Evolutionary conservation across 78 protist genomes (phyloP), one percentile per base, ranked within the genome.

Genomic region (Emiliania huxleyi): DNA sequence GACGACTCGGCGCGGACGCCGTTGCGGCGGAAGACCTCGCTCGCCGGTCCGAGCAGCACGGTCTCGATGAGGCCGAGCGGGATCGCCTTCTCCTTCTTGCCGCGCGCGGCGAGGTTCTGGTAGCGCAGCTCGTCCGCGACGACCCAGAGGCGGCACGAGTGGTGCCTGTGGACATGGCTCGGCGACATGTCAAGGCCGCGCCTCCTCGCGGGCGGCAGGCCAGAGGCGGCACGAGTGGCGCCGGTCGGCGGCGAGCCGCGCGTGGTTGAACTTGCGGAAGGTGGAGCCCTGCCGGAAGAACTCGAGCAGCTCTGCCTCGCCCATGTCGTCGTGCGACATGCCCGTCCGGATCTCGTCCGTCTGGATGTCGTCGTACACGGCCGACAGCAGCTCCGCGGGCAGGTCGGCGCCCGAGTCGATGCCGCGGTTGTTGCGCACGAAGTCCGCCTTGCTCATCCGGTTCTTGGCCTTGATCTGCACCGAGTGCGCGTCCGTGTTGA

Each of bases 401-500:
- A 81, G 55, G 52, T 81, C 89, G 42, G 4, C 52, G 23, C 89
- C 89, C 38, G 3, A 11, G 89, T 81, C 42, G 89, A 81, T 81
- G 25, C 89, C 89, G 89, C 89, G 89, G 89, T 93, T 93, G 88
- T 93, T 90, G 29, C 56, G 40, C 42, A 93, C 23, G 52, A 93
- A 93, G 35, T 69, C 81, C 19, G 2, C 95, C 73, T 35, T 12
- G 18, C 91, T 93, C 95, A 73, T 91, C 62, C 15, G 8, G 62
- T 52, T 52, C 73, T 93, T 90, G 29, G 33, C 22, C 88, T 19
- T 26, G 19, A 93, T 33, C 87, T 69, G 29, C 2, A 1, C 3
- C 33, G 84, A 77, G 84, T 93, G 95, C 48, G 93, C 94, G 48
- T 90, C 91, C 22, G 95, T 90, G 48, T 93, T 73, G 69, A 93